Evolutionary conservation across 2,329 filamentous ascomycete genomes (phyloP), one percentile per base, ranked within the genome.

Genomic region (Colletotrichum sublineola): DNA sequence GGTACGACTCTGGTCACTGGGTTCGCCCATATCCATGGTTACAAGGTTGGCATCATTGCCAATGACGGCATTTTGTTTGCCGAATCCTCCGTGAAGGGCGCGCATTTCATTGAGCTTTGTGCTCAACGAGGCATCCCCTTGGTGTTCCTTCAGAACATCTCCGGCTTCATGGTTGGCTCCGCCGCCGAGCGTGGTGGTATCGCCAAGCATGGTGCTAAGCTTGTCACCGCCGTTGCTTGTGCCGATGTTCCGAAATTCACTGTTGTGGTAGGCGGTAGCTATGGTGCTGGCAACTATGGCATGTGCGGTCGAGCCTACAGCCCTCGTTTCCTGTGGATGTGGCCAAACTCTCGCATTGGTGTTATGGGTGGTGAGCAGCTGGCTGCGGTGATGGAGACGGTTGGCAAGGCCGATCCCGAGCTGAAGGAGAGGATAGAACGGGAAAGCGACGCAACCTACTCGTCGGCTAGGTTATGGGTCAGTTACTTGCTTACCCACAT

Each of bases 341-440:
- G 96, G 96, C 96, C 96, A 52, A 97, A 97, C 77, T 95, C 96
- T n/a, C 93, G 93, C 79, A 94, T 97, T 63, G 94, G 94, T 42
- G 95, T 99, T 77, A 99, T 99, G 96, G 96, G 96, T 29, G 89
- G 93, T 52, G 96, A 98, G 83, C 96, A 98, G 85, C 86, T 99
- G 46, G 92, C 92, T 9, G 90, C 92, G 5, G 96, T 99, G 74
- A 98, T 99, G 96, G 94, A 95, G 83, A 93, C 95, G 2, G 96
- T 99, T 0, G 95, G 96, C 82, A 90, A 90, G 72, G 91, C 91
- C 1, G 95, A 98, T 80, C 93, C 93, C 0, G 92, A 91, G 74
- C 85, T 98, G 73, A 94, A 93, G 82, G 90, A 90, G 52, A 88
- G 96, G 57, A 98, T 99, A 77, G 96, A 98, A 80, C 87, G 88